A percentile compares a stretch with the other conserved stretches of the same genome.
These are phyloP conservation scores for Zymoseptoria tritici DNA, from an alignment of 2,329 filamentous ascomycete species.

Conservation along the genomic window DNA sequence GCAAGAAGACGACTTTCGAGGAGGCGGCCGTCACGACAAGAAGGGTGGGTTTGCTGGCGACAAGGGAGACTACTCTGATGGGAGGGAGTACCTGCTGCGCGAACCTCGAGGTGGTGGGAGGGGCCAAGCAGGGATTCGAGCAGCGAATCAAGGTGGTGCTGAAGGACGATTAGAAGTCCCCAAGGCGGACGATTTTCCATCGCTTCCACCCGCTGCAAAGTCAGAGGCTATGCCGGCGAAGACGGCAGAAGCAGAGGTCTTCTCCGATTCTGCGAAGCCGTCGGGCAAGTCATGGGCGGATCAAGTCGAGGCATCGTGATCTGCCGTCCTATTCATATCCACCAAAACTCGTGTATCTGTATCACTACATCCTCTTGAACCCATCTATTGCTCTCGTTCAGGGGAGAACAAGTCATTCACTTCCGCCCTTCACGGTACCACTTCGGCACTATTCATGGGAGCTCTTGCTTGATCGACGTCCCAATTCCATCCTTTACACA, in stretches of 20 bases:
- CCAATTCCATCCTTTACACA: background rate
- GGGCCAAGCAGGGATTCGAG: constrained; percentile 4
- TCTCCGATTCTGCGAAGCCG: constrained; percentile 4
- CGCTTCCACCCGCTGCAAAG: constrained; percentile 29
- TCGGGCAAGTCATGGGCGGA: constrained; percentile 37
- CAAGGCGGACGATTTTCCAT: constrained; percentile 39
- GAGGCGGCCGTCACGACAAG: constrained; percentile 22
- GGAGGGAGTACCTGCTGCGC: constrained; percentile 28
- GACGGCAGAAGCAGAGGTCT: constrained; percentile 1
- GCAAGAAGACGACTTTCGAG: constrained; percentile 45
- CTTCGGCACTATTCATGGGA: background rate
- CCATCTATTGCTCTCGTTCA: background rate
- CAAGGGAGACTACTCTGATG: constrained; percentile 27
- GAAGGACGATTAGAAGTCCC: constrained; percentile 24
- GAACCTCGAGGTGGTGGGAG: constrained; percentile 20
- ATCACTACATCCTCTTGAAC: background rate
- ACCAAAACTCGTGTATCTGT: background rate
- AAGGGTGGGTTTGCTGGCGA: constrained; percentile 23
- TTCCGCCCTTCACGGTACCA: background rate
- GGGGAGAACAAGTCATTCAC: background rate
- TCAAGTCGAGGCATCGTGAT: constrained; percentile 32
- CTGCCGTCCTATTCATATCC: background rate
- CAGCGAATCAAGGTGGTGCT: constrained; percentile 13
- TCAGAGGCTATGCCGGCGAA: background rate
- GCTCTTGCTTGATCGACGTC: background rate